phyloP scores from a whole-genome alignment of 2,329 filamentous ascomycete species.

The Epicoccum nigrum region DNA sequence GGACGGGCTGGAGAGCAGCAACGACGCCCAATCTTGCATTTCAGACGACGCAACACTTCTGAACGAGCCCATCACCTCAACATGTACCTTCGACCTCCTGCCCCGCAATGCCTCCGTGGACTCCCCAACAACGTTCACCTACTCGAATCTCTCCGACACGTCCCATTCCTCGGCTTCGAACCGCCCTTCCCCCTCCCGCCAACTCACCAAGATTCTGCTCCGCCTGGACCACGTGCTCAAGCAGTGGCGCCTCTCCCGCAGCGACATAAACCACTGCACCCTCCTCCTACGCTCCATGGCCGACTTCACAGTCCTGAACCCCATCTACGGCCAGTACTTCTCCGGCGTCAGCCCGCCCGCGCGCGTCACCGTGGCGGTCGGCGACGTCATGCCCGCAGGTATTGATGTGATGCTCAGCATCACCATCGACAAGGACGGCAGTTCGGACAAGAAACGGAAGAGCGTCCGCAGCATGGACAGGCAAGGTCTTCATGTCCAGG shows the following conservation, averaged over 20 bases:
- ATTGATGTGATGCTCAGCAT: slow-evolving; percentile 67
- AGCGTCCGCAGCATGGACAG: slow-evolving; percentile 24
- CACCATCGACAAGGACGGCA: slow-evolving; percentile 43
- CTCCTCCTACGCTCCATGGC: slow-evolving; percentile 80
- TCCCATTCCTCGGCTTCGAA: background rate
- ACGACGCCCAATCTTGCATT: slow-evolving; percentile 7
- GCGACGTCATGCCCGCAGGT: slow-evolving; percentile 65
- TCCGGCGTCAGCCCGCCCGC: slow-evolving; percentile 79
- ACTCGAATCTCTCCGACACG: slow-evolving; percentile 44
- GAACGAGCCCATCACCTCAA: background rate
- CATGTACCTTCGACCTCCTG: slow-evolving; percentile 12
- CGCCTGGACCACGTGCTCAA: slow-evolving; percentile 37
- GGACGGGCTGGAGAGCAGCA: slow-evolving; percentile 6
- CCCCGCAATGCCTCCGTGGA: slow-evolving; percentile 23
- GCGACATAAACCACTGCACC: slow-evolving; percentile 53
- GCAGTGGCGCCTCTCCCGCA: slow-evolving; percentile 31
- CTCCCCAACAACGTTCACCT: slow-evolving; percentile 56
- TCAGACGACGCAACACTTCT: slow-evolving; percentile 14
- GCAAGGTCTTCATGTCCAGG: slow-evolving; percentile 82
- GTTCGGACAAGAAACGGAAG: slow-evolving; percentile 31
- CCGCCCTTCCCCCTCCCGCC: slow-evolving; percentile 24
- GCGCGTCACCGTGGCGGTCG: slow-evolving; percentile 81
- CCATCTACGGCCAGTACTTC: slow-evolving; percentile 77
- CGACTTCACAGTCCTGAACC: slow-evolving; percentile 78
- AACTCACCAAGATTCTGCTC: slow-evolving; percentile 50